Evolutionary conservation across 768 basidiomycete species (phyloP).

Genomic region (Royoungia palumana): DNA sequence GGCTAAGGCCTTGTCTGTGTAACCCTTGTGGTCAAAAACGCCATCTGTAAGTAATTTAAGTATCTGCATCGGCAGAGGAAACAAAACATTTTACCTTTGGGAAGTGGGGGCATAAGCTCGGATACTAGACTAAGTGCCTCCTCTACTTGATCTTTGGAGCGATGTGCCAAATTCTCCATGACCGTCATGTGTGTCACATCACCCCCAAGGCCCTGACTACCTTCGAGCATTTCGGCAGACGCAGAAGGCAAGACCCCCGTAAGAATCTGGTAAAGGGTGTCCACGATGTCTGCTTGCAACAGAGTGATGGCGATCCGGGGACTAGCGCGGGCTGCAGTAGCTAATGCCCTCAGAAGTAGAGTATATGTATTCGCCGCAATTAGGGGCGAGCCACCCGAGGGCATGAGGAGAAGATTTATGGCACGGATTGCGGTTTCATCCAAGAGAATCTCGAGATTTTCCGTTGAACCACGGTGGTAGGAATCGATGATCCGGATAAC

Average conservation of each 20-base stretch:
- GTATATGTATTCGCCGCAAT: conserved; percentile 89
- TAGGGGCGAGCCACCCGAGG: conserved; percentile 82
- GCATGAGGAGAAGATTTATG: conserved; percentile 80
- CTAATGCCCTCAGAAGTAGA: conserved; percentile 78
- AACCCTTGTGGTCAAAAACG: conserved; percentile 88
- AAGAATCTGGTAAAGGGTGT: conserved; percentile 90
- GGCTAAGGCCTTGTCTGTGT: conserved; percentile 81
- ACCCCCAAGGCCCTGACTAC: conserved; percentile 75
- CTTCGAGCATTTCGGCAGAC: conserved; percentile 49
- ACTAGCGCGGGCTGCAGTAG: conserved; percentile 84
- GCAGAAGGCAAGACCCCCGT: conserved; percentile 87
- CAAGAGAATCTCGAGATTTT: conserved; percentile 83
- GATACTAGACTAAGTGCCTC: conserved; percentile 86
- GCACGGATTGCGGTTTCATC: conserved; percentile 76
- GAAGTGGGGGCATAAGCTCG: conserved; percentile 89
- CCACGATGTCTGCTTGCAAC: conserved; percentile 89
- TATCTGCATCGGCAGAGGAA: background rate
- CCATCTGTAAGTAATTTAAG: conserved; percentile 59
- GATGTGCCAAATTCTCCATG: conserved; percentile 94
- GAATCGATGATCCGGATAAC: conserved; percentile 93
- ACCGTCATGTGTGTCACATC: conserved; percentile 95
- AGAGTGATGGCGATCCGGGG: conserved; percentile 83
- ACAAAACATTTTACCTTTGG: conserved; percentile 60
- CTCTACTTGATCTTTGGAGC: conserved; percentile 96
- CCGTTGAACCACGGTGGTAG: conserved; percentile 79